These are phyloP conservation scores for Suillus subalutaceus DNA, from an alignment of 768 basidiomycete species.

Conservation along the genomic window DNA sequence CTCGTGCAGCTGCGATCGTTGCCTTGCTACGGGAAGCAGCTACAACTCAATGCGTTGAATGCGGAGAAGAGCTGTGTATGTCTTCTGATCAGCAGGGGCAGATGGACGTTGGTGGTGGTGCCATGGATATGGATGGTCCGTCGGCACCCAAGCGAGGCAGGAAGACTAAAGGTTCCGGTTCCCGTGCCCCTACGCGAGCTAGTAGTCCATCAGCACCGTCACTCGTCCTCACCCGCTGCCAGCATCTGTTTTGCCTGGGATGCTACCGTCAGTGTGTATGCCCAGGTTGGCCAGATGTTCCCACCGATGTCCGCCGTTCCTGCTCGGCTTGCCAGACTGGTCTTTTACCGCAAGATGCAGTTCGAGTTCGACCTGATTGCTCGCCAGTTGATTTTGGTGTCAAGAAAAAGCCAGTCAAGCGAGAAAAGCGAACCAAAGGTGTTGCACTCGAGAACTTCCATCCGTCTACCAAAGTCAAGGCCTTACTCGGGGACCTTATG, in stretches of 20 bases:
- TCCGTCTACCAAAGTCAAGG: slow-evolving; percentile 88
- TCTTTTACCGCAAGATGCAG: slow-evolving; percentile 72
- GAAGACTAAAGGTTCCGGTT: slow-evolving; percentile 57
- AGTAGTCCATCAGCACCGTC: slow-evolving; percentile 67
- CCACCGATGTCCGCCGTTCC: slow-evolving; percentile 53
- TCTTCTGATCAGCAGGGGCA: slow-evolving; percentile 43
- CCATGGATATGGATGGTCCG: slow-evolving; percentile 52
- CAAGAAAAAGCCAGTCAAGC: slow-evolving; percentile 68
- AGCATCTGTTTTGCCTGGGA: slow-evolving; percentile 86
- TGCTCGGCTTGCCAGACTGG: slow-evolving; percentile 81
- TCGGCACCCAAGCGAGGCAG: slow-evolving; percentile 51
- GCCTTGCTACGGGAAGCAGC: slow-evolving; percentile 84
- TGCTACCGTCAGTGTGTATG: slow-evolving; percentile 86
- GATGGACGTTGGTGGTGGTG: slow-evolving; percentile 42
- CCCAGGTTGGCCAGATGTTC: slow-evolving; percentile 77
- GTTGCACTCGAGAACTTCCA: slow-evolving; percentile 56
- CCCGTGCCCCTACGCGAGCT: slow-evolving; percentile 73
- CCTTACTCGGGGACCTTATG: slow-evolving; percentile 78
- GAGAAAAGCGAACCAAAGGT: slow-evolving; percentile 68
- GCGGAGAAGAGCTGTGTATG: slow-evolving; percentile 72
- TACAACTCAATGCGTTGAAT: slow-evolving; percentile 88
- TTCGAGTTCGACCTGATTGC: slow-evolving; percentile 75
- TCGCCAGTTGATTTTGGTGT: slow-evolving; percentile 39
- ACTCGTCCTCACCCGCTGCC: slow-evolving; percentile 86
- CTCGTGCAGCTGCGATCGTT: slow-evolving; percentile 82